A percentile compares a stretch with the other conserved stretches of the same genome.
These are phyloP conservation scores for Bisporella sp. DNA, from an alignment of 2,329 filamentous ascomycete species.

Conservation along the genomic window DNA sequence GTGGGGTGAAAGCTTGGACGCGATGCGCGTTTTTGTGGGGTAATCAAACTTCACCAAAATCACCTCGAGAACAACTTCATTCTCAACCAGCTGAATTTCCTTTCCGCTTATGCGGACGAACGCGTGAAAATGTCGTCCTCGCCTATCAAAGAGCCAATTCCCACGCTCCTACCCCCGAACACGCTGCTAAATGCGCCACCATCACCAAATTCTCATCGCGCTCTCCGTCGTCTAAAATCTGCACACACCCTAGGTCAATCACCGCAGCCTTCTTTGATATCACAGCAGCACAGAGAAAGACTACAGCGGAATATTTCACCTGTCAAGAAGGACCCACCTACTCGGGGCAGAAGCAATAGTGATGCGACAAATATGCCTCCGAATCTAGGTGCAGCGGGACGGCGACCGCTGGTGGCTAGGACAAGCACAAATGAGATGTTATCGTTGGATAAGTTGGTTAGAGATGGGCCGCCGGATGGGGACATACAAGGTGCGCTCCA, in stretches of 20 bases:
- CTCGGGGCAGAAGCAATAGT: constrained; percentile 64
- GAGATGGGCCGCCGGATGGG: constrained; percentile 70
- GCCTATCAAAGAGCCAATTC: constrained; percentile 20
- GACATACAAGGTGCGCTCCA: constrained; percentile 62
- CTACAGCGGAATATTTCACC: constrained; percentile 24
- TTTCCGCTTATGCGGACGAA: no score
- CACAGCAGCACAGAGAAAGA: constrained; percentile 51
- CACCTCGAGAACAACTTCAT: no score
- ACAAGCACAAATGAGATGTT: constrained; percentile 47
- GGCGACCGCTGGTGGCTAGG: constrained; percentile 38
- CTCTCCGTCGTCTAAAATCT: constrained; percentile 67
- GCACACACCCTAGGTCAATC: constrained; percentile 60
- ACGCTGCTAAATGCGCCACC: constrained; percentile 42
- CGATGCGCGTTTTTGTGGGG: no score
- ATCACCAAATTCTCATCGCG: constrained; percentile 59
- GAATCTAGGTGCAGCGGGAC: constrained; percentile 32
- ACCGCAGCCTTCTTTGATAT: constrained; percentile 46
- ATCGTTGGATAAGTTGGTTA: constrained; percentile 67
- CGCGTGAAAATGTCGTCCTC: not conserved
- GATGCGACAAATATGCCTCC: constrained; percentile 48
- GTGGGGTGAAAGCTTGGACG: no score
- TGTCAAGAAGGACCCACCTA: constrained; percentile 15
- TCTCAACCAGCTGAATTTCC: no score
- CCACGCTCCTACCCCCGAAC: constrained; percentile 12
- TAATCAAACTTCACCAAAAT: no score